Percentiles rank a stretch among this genome's conserved stretches.
phyloP scores from a whole-genome alignment of 2,329 filamentous ascomycete genomes.

The Arthrobotrys iridis region DNA sequence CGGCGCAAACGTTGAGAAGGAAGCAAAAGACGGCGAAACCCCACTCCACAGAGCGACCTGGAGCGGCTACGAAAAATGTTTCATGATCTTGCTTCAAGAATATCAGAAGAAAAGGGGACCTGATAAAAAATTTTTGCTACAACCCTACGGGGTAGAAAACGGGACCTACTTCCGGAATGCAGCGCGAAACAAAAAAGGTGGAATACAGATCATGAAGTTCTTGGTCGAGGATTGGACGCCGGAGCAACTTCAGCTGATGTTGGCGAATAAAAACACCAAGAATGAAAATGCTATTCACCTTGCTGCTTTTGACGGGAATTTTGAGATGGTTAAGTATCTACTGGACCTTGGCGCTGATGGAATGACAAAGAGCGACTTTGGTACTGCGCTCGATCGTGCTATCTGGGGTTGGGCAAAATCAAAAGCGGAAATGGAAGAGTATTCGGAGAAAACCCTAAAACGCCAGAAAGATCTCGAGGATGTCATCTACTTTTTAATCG shows the following conservation, averaged over 20 bases:
- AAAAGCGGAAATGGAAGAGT: slow-evolving; percentile 29
- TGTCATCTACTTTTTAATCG: slow-evolving; percentile 13
- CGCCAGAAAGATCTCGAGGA: slow-evolving; percentile 24
- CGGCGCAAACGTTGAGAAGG: slow-evolving; percentile 30
- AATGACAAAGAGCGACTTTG: slow-evolving; percentile 19
- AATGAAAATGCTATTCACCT: slow-evolving; percentile 54
- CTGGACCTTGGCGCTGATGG: slow-evolving; percentile 53
- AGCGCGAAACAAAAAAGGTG: slow-evolving; percentile 16
- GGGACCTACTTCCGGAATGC: slow-evolving; percentile 16
- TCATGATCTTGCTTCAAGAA: slow-evolving; percentile 37
- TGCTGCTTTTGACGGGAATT: slow-evolving; percentile 48
- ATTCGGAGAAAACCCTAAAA: slow-evolving; percentile 11
- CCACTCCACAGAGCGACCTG: slow-evolving; percentile 21
- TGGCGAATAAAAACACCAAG: not conserved
- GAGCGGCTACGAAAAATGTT: slow-evolving; percentile 40
- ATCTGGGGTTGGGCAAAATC: slow-evolving; percentile 13
- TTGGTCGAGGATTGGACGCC: slow-evolving; percentile 31
- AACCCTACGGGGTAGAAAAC: slow-evolving; percentile 11
- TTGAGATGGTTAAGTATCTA: slow-evolving; percentile 52
- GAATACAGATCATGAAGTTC: slow-evolving; percentile 34
- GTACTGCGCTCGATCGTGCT: slow-evolving; percentile 25
- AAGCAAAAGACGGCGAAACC: slow-evolving; percentile 25
- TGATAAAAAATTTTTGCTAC: slow-evolving; percentile 27
- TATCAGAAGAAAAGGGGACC: slow-evolving; percentile 44
- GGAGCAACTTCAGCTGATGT: slow-evolving; percentile 36